Percentiles rank a stretch among this genome's conserved stretches.
These are phyloP conservation scores for Eucalyptus dawsonii DNA, from an alignment of 345 rosid species.

Conservation along the genomic window DNA sequence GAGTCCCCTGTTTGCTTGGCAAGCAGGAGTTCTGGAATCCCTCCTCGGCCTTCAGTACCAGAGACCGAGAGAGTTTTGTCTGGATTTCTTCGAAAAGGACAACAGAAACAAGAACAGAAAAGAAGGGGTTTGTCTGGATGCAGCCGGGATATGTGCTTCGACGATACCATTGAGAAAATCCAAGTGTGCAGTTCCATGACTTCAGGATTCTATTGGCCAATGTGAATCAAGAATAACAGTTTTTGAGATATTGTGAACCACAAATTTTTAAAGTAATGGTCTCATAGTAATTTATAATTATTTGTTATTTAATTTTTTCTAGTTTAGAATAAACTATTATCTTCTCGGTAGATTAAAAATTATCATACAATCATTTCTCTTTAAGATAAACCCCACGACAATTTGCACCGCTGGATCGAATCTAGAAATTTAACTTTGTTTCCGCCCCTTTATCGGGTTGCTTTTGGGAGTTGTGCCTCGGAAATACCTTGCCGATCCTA, in stretches of 20 bases:
- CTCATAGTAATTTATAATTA: too few species aligned
- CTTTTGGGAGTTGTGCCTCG: background rate
- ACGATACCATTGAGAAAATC: background rate
- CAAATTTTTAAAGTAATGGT: too few species aligned
- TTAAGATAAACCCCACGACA: background rate
- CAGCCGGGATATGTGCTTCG: background rate
- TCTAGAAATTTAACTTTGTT: background rate
- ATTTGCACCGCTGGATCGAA: background rate
- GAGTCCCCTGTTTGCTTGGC: background rate
- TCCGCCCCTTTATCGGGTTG: background rate
- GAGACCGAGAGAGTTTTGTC: background rate
- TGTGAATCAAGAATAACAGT: too few species aligned
- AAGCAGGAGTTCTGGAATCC: background rate
- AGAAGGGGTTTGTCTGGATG: background rate
- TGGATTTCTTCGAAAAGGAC: background rate
- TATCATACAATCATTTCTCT: too few species aligned
- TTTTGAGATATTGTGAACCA: too few species aligned
- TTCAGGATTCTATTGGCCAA: background rate
- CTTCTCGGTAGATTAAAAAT: too few species aligned
- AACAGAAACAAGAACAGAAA: background rate
- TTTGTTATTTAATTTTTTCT: too few species aligned
- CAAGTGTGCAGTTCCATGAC: background rate
- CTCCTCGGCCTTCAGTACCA: background rate
- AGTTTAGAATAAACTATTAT: too few species aligned
- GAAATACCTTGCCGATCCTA: background rate